phyloP scores from a whole-genome alignment of 1,139 yeast species.

The Sugiyamaella japonica region DNA sequence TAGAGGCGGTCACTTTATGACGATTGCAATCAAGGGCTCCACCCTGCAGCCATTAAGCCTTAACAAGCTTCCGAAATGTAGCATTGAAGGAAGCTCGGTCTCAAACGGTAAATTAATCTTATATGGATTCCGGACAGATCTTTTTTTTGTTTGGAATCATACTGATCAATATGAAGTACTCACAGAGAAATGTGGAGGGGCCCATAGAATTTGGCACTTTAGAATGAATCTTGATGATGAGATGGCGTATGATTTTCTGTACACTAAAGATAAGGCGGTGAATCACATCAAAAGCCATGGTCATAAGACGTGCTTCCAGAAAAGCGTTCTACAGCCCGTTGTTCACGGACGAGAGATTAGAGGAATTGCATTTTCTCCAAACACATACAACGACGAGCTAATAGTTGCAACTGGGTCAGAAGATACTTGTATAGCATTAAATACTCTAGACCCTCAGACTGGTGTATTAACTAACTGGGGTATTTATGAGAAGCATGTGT shows the following conservation, averaged over 20 bases:
- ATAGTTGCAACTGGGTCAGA: conserved; percentile 76
- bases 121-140: conserved; percentile 80
- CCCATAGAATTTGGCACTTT: conserved; percentile 75
- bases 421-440: conserved; percentile 73
- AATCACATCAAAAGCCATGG: conserved; percentile 17
- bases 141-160: conserved; percentile 82
- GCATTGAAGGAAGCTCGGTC: conserved; percentile 67
- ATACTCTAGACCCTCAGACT: conserved; percentile 43
- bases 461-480: conserved; percentile 53
- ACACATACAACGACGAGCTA: conserved; percentile 30
- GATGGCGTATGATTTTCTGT: conserved; percentile 44
- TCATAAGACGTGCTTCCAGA: conserved; percentile 31
- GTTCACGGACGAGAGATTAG: conserved; percentile 84
- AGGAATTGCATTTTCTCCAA: conserved; percentile 37
- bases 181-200: conserved; percentile 84
- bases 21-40: conserved; percentile 23
- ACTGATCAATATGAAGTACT: conserved; percentile 68
- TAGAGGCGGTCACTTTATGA: conserved; percentile 35
- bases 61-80: conserved; percentile 71
- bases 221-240: conserved; percentile 22
- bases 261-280: conserved; percentile 52
- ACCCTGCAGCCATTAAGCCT: conserved; percentile 49
- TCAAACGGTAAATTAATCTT: conserved; percentile 51
- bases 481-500: conserved; percentile 76
- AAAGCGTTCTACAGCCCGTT: conserved; percentile 51